phyloP scores from a whole-genome alignment of 345 rosid species.

The Rubroshorea leprosula region DNA sequence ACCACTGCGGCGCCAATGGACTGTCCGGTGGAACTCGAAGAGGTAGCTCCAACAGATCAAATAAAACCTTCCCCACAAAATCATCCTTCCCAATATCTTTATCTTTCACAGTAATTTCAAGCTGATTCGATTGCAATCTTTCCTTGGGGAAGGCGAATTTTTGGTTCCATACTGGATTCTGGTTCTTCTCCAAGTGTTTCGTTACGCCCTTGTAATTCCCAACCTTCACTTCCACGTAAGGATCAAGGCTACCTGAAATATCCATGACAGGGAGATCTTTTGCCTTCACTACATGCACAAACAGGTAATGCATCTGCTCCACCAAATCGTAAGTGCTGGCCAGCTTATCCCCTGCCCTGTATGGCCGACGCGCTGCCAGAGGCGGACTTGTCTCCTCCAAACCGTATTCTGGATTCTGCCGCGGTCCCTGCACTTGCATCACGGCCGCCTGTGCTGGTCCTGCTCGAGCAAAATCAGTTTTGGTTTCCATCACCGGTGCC shows the following conservation, averaged over 20 bases:
- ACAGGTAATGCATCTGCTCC: slow-evolving; percentile 85
- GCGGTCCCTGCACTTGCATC: slow-evolving; percentile 61
- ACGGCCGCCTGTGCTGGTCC: slow-evolving; percentile 28
- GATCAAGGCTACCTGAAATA: slow-evolving; percentile 81
- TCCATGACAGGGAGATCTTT: slow-evolving; percentile 83
- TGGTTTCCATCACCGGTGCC: slow-evolving; percentile 29
- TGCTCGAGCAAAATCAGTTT: slow-evolving; percentile 53
- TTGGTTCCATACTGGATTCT: slow-evolving; percentile 81
- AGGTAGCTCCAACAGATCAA: slow-evolving; percentile 74
- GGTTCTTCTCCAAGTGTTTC: slow-evolving; percentile 76
- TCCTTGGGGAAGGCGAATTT: slow-evolving; percentile 92
- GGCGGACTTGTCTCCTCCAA: slow-evolving; percentile 85
- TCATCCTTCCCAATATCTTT: slow-evolving; percentile 80
- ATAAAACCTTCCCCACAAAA: slow-evolving; percentile 49
- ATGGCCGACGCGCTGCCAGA: slow-evolving; percentile 60
- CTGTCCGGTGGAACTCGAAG: slow-evolving; percentile 84
- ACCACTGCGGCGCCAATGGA: slow-evolving; percentile 76
- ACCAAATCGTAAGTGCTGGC: slow-evolving; percentile 82
- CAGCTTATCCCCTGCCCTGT: slow-evolving; percentile 66
- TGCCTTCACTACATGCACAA: slow-evolving; percentile 87
- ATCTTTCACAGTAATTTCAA: slow-evolving; percentile 78
- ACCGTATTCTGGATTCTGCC: slow-evolving; percentile 63
- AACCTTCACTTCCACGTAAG: slow-evolving; percentile 88
- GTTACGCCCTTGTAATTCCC: slow-evolving; percentile 91
- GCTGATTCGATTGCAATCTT: slow-evolving; percentile 57